Base-by-base conservation (phyloP, 768 basidiomycete species). In the Myochromella boudieri region DNA sequence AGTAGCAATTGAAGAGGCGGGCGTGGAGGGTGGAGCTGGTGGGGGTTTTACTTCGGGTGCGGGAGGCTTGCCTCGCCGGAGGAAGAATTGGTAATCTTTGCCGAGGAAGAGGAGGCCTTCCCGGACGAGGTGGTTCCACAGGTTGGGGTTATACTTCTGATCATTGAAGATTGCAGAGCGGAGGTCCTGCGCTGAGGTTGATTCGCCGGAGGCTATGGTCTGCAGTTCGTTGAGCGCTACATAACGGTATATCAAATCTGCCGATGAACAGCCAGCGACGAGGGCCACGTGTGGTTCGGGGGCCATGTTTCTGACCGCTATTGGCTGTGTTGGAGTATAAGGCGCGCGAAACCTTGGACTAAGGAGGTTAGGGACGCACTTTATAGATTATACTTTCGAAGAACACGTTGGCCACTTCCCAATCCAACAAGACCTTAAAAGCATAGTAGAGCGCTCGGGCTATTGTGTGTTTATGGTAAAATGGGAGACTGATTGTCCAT, bases 221-320 rank as follows among this genome's bases (percentile, higher is more conserved):
- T 63, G 64, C 31, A 92, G 70, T 51, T 91, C 88, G 0, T 74
- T 65, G 55, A 81, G 87, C 0, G 88, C 87, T 51, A 84, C 80
- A 59, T 84, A 77, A 32, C 77, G 76, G 63, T 80, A 85, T 21
- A 74, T 59, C 18, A 59, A 52, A 43, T 81, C 75, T 3, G 64
- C 51, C 14, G 83, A 84, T 1, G 80, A 74, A 33, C 81, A 68
- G 8, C 87, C 90, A 4, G 85, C 83, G 8, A 88, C 67, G 5
- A 88, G 66, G 3, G 75, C 79, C 3, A 75, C 66, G 29, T 77
- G 71, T 1, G 81, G 74, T 41, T 87, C 79, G 1, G 77, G 60
- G 1, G 80, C 72, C 6, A 64, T 49, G 9, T 63, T 55, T 0
- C 77, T 69, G 0, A 83, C 70, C 2, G 66, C 55, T 18, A 82